Evolutionary conservation across 768 basidiomycete genomes (phyloP).

Genomic region (Xerocomellus intermedius): DNA sequence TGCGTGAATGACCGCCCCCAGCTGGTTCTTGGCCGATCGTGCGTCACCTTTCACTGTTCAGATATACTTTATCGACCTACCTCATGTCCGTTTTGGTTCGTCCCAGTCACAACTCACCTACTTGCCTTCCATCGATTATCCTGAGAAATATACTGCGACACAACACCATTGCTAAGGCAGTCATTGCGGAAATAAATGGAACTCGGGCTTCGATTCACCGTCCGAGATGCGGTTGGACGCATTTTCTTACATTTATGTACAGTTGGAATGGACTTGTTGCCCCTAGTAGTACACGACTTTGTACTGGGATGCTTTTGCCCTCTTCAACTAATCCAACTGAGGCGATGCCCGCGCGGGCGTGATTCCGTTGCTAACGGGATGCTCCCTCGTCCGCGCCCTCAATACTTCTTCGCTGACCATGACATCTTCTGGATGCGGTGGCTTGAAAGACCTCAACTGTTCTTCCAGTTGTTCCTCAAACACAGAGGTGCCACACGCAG

Average conservation of each 20-base stretch:
- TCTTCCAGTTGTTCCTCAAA: conserved; percentile 69
- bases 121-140: neutral
- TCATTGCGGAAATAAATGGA: neutral
- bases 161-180: neutral
- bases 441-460: conserved; percentile 62
- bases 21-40: too few species aligned
- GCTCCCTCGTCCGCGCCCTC: conserved; percentile 36
- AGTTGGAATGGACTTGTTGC: neutral
- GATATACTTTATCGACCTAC: too few species aligned
- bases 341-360: conserved; percentile 25
- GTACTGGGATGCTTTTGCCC: neutral
- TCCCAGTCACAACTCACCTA: too few species aligned
- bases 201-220: neutral
- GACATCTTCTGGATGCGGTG: conserved; percentile 72
- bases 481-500: conserved; percentile 53
- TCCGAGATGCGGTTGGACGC: neutral
- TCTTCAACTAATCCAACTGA: conserved; percentile 14
- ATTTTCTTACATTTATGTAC: neutral
- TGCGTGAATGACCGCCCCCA: too few species aligned
- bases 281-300: neutral
- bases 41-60: too few species aligned
- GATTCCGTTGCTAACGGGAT: conserved; percentile 23
- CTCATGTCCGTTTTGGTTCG: too few species aligned
- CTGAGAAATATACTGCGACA: neutral
- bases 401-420: conserved; percentile 71